A percentile compares a stretch with the other conserved stretches of the same genome.
Evolutionary conservation across 1,284 basidiomycete genomes (phyloP).

Genomic region (Earliella scabrosa): DNA sequence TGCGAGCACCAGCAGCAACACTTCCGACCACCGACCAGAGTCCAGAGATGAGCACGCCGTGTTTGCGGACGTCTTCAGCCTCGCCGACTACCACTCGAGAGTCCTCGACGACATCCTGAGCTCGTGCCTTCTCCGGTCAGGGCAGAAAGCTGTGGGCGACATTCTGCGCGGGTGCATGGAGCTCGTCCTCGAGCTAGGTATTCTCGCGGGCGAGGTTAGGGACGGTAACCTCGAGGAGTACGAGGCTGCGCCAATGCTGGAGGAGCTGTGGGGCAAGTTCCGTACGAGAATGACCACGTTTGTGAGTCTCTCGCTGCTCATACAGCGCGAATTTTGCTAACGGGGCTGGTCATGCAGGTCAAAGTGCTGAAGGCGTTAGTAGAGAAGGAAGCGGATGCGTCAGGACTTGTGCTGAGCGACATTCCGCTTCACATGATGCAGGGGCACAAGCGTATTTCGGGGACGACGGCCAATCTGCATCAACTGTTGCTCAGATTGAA

Average conservation of each 20-base stretch:
- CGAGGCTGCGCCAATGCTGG: constrained; percentile 57
- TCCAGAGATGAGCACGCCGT: not conserved
- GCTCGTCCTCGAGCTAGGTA: constrained; percentile 70
- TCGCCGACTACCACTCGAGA: constrained; percentile 71
- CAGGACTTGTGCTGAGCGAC: constrained; percentile 32
- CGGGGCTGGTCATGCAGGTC: constrained; percentile 30
- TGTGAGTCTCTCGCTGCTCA: no score
- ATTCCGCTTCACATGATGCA: constrained; percentile 28
- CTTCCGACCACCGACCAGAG: not conserved
- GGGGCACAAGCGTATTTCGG: constrained; percentile 26
- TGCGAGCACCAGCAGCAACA: not conserved
- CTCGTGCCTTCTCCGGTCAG: constrained; percentile 77
- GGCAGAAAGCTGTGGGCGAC: constrained; percentile 70
- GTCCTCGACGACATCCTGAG: constrained; percentile 78
- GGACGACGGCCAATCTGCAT: constrained; percentile 35
- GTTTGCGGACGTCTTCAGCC: constrained; percentile 79
- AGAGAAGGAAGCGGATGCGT: constrained; percentile 34
- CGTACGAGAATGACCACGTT: constrained; percentile 43
- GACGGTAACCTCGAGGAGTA: constrained; percentile 60
- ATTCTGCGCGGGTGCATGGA: constrained; percentile 70
- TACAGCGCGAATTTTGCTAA: no score
- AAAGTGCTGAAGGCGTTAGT: constrained; percentile 37
- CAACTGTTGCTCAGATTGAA: constrained; percentile 32
- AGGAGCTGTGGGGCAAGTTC: constrained; percentile 60
- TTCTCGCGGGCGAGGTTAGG: constrained; percentile 67